phyloP scores from a whole-genome alignment of 2,329 filamentous ascomycete genomes.

The Pleurostoma richardsiae region DNA sequence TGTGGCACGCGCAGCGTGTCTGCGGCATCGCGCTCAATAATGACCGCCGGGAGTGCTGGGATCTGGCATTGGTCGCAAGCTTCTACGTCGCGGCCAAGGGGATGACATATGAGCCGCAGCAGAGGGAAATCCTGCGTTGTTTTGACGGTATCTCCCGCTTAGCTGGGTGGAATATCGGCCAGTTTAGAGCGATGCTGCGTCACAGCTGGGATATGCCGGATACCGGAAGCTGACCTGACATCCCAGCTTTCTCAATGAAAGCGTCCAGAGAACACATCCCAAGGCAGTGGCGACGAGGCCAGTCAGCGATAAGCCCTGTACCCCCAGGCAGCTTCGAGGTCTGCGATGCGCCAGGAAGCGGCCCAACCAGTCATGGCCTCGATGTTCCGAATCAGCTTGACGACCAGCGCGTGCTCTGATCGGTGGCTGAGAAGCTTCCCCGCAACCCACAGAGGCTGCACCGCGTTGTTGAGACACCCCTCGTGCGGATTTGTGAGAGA shows the following conservation, averaged over 20 bases:
- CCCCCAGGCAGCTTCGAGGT: constrained; percentile 38
- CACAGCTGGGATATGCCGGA: constrained; percentile 16
- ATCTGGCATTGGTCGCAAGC: constrained; percentile 39
- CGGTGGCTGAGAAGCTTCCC: constrained; percentile 48
- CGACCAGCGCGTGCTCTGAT: constrained; percentile 29
- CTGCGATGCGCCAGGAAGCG: constrained; percentile 45
- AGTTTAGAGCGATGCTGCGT: constrained; percentile 16
- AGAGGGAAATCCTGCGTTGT: constrained; percentile 31
- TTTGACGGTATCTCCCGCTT: constrained; percentile 29
- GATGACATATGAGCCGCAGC: constrained; percentile 44
- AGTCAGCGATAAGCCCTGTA: constrained; percentile 20
- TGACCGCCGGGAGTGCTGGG: constrained; percentile 38
- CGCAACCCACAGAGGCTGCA: constrained; percentile 53
- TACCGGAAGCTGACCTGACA: background rate
- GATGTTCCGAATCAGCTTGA: constrained; percentile 41
- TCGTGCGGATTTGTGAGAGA: constrained; percentile 50
- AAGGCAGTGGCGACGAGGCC: too few relatives aligned
- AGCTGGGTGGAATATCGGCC: constrained; percentile 33
- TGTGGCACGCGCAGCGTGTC: constrained; percentile 43
- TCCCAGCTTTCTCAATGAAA: constrained; percentile 1
- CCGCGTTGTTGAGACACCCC: constrained; percentile 51
- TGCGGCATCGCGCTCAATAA: constrained; percentile 45
- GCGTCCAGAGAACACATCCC: too few relatives aligned
- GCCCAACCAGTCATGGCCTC: constrained; percentile 49
- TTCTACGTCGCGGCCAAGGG: constrained; percentile 36